These are phyloP conservation scores for Coemansia sp. DNA, from an alignment of 192 early-diverging fungal species.

Conservation along the genomic window DNA sequence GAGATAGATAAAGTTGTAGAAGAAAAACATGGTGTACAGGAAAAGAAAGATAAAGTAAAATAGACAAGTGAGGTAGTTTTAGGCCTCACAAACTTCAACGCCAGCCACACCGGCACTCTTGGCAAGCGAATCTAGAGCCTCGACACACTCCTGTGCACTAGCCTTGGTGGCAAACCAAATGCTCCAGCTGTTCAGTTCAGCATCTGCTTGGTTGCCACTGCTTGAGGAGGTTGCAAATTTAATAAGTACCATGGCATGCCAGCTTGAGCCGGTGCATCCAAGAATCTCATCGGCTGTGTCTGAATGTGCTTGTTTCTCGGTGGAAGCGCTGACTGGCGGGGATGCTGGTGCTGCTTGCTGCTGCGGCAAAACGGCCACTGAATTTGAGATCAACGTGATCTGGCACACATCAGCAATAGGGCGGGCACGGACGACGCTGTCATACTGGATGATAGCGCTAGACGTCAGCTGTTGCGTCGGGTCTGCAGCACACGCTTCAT, in stretches of 20 bases:
- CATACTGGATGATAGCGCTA: conserved; percentile 30
- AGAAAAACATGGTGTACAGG: not conserved
- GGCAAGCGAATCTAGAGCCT: conserved; percentile 35
- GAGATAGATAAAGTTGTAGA: too few relatives aligned
- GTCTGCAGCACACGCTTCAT: not conserved
- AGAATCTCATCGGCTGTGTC: conserved; percentile 1
- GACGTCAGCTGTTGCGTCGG: conserved; percentile 18
- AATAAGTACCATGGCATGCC: conserved; percentile 45
- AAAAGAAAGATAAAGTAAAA: not conserved
- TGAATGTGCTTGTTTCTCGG: conserved; percentile 5
- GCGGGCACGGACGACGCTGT: conserved; percentile 26
- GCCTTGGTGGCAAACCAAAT: conserved; percentile 48
- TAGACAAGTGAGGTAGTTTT: not conserved
- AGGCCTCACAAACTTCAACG: conserved; percentile 16
- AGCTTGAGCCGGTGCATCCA: conserved; percentile 37
- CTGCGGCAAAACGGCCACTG: conserved; percentile 5
- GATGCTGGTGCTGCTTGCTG: not conserved
- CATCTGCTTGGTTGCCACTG: not conserved
- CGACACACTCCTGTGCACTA: conserved; percentile 44
- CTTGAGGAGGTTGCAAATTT: conserved; percentile 28
- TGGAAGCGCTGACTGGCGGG: not conserved
- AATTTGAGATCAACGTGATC: conserved; percentile 14
- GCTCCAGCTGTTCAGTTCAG: conserved; percentile 21
- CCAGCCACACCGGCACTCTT: conserved; percentile 8
- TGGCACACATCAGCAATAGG: conserved; percentile 38